A percentile compares a stretch with the other conserved stretches of the same genome.
phyloP scores from a whole-genome alignment of 1,139 yeast genomes.

The Magnusiomyces suaveolens region DNA sequence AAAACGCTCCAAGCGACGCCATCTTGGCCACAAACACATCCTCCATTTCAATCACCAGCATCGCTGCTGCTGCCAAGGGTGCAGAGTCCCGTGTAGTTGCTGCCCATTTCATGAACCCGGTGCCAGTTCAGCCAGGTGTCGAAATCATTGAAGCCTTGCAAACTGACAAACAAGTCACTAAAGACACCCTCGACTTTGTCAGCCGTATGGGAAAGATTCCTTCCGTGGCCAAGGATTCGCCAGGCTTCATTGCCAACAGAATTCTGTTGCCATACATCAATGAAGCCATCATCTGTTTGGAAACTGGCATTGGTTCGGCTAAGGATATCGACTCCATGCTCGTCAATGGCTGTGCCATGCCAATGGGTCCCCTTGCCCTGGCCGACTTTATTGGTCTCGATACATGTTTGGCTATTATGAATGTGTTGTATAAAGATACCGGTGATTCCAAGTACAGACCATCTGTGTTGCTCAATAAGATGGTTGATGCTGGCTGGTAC shows the following conservation, averaged over 20 bases:
- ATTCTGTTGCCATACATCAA: constrained; percentile 38
- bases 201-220: constrained; percentile 34
- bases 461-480: constrained; percentile 31
- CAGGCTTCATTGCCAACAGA: constrained; percentile 39
- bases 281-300: constrained; percentile 37
- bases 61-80: constrained; percentile 37
- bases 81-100: constrained; percentile 37
- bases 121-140: constrained; percentile 40
- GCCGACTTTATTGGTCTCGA: constrained; percentile 40
- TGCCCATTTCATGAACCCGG: constrained; percentile 40
- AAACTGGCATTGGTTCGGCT: constrained; percentile 35
- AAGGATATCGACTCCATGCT: constrained; percentile 38
- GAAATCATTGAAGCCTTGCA: constrained; percentile 38
- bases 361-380: constrained; percentile 39
- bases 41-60: constrained; percentile 37
- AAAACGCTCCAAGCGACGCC: constrained; percentile 26
- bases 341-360: constrained; percentile 41
- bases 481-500: constrained; percentile 39
- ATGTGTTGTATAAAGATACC: constrained; percentile 35
- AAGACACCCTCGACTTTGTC: constrained; percentile 24
- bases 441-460: constrained; percentile 39
- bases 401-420: constrained; percentile 37
- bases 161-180: constrained; percentile 26
- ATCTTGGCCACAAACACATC: constrained; percentile 39
- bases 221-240: constrained; percentile 34